These are phyloP conservation scores for Phytophthora chlamydospora DNA, from an alignment of 352 stramenopile species.

Conservation along the genomic window DNA sequence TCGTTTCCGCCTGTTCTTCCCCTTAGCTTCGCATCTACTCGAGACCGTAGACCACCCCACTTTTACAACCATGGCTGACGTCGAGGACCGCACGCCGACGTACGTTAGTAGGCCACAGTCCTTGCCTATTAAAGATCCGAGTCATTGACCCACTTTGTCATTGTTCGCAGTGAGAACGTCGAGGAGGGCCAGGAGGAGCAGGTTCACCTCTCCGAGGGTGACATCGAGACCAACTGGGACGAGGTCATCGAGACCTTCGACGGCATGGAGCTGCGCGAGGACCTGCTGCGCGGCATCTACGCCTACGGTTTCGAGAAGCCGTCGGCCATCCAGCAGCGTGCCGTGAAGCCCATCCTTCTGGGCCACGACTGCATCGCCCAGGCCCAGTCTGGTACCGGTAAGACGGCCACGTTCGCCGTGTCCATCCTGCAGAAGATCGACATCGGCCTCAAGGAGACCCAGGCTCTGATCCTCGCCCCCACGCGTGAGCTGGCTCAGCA, in stretches of 20 bases:
- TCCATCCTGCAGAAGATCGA: conserved; percentile 99
- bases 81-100: conserved; percentile 76
- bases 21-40: conserved; percentile 30
- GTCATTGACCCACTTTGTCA: conserved; percentile 8
- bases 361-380: conserved; percentile 99
- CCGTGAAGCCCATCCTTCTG: conserved; percentile 98
- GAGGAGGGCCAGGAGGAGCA: conserved; percentile 75
- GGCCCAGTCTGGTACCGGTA: conserved; percentile 98
- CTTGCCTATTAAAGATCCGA: not conserved
- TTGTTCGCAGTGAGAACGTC: conserved; percentile 46
- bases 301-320: conserved; percentile 99
- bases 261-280: conserved; percentile 98
- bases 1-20: conserved; percentile 30
- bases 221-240: conserved; percentile 99
- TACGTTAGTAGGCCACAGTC: conserved; percentile 27
- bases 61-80: conserved; percentile 74
- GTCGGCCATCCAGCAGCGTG: conserved; percentile 99
- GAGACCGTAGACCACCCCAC: conserved; percentile 26
- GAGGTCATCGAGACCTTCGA: conserved; percentile 99
- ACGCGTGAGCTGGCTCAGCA: conserved; percentile 99
- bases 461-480: conserved; percentile 98
- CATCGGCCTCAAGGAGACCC: conserved; percentile 94
- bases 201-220: conserved; percentile 87
- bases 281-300: conserved; percentile 99
- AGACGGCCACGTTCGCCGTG: conserved; percentile 99